These are phyloP conservation scores for Rhododendron williamsianum DNA, from an alignment of 148 eudicot genomes.

Conservation along the genomic window DNA sequence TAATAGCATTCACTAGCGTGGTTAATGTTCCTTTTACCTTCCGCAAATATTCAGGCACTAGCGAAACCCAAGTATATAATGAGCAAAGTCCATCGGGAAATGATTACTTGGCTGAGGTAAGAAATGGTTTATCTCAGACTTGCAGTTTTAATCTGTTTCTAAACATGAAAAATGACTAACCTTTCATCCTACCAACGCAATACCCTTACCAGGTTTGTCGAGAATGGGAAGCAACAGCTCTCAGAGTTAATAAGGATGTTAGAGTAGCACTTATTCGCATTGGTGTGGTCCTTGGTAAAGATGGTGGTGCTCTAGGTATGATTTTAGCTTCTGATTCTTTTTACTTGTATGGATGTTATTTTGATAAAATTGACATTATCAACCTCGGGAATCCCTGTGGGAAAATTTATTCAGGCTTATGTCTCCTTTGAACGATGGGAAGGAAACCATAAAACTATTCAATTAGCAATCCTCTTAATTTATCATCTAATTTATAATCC, in stretches of 20 bases:
- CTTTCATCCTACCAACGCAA: not conserved
- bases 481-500: not conserved
- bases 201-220: slow-evolving; percentile 66
- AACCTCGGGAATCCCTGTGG: not conserved
- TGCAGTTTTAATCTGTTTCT: slow-evolving; percentile 1
- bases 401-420: not conserved
- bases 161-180: not conserved
- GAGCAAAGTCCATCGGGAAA: slow-evolving; percentile 96
- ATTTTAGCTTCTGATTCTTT: not conserved
- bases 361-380: not conserved
- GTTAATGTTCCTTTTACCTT: not conserved
- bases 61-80: slow-evolving; percentile 75
- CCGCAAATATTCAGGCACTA: slow-evolving; percentile 49
- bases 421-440: not conserved
- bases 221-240: slow-evolving; percentile 93
- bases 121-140: not conserved
- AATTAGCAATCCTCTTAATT: not conserved
- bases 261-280: slow-evolving; percentile 77
- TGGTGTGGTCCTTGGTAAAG: slow-evolving; percentile 96
- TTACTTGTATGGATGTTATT: not conserved
- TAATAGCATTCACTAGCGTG: not conserved
- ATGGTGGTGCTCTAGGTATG: slow-evolving; percentile 96
- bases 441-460: not conserved
- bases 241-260: slow-evolving; percentile 66
- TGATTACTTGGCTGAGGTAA: slow-evolving; percentile 94